Base-by-base conservation (phyloP, 257 asterid genomes). In the Solanum ahanhuiri region DNA sequence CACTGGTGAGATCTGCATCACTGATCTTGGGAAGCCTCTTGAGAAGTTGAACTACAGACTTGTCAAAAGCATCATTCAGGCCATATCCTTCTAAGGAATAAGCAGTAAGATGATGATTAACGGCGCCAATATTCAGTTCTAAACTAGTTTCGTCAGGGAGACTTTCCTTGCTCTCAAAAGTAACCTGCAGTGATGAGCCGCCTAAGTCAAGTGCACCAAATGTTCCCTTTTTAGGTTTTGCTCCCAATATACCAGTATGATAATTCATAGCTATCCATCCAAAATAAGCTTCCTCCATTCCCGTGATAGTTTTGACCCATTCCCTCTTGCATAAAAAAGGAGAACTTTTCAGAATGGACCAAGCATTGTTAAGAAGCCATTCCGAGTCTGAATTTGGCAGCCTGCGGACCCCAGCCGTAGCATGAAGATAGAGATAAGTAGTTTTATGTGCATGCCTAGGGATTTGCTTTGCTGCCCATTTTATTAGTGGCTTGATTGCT, bases 261-360 rank as follows among this genome's bases (percentile, higher is more conserved):
- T 97, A 94, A 87, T 97, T 97, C 83, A 97, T 87, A 75, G 99
- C 98, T 72, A 95, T 93, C 99, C 99, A 97, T 83, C 99, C 99
- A 89, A 88, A 94, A 87, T 94, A 95, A 31, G 99, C 99, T 89
- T 97, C 99, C 91, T 97, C 98, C 93, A 88, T 91, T 75, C 99
- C 98, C 6, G 93, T 92, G 87, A 95, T 92, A 83, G 90, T 94
- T 89, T 95, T 97, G 69, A 97, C 95, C 98, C 99, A 95, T 90
- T 97, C 99, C 87, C 87, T 94, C 90, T 95, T 96, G 94, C 98
- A 94, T 88, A 90, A 76, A 89, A 97, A 97, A 23, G 92, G 90
- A 14, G 98, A 95, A 54, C 90, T 89, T 89, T 88, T 93, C 72
- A 97, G 89, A 90, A 95, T 91, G 64, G 95, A 94, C 96, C 95